Evolutionary conservation across 768 basidiomycete genomes (phyloP).

Genomic region (Ramaria sp.): DNA sequence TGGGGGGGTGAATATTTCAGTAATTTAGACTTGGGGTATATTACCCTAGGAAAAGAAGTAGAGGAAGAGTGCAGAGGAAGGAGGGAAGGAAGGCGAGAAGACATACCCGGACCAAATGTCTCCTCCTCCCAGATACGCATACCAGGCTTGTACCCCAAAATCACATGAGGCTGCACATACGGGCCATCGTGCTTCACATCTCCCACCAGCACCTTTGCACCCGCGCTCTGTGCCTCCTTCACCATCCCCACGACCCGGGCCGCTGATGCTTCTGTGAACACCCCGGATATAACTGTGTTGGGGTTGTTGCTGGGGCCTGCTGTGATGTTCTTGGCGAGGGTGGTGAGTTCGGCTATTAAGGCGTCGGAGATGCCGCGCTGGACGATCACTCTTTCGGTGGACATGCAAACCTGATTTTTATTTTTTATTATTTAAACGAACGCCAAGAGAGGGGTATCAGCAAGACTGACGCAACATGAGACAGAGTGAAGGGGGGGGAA

Average conservation of each 20-base stretch:
- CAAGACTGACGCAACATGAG: conserved; percentile 9
- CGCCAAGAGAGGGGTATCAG: too few relatives aligned
- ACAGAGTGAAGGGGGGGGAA: too few relatives aligned
- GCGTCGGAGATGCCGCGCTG: conserved; percentile 28
- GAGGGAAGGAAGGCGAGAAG: not conserved
- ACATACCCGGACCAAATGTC: conserved; percentile 47
- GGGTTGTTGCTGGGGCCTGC: conserved; percentile 28
- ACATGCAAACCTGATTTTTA: conserved; percentile 38
- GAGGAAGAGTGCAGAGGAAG: too few relatives aligned
- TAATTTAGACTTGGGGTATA: too few relatives aligned
- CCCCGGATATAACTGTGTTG: conserved; percentile 25
- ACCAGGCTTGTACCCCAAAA: conserved; percentile 35
- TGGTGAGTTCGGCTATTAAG: conserved; percentile 26
- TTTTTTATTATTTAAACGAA: too few relatives aligned
- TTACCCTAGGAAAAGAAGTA: not conserved
- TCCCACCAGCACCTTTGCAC: conserved; percentile 36
- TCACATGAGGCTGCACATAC: conserved; percentile 41
- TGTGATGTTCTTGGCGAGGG: conserved; percentile 23
- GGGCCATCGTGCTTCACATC: conserved; percentile 29
- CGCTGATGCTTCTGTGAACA: conserved; percentile 36
- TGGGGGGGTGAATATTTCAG: too few relatives aligned
- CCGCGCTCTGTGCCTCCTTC: conserved; percentile 30
- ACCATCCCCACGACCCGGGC: conserved; percentile 33
- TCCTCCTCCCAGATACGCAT: conserved; percentile 48
- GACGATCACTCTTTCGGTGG: conserved; percentile 45